Base-by-base conservation (phyloP, 768 basidiomycete species). In the Auricularia heimuer region DNA sequence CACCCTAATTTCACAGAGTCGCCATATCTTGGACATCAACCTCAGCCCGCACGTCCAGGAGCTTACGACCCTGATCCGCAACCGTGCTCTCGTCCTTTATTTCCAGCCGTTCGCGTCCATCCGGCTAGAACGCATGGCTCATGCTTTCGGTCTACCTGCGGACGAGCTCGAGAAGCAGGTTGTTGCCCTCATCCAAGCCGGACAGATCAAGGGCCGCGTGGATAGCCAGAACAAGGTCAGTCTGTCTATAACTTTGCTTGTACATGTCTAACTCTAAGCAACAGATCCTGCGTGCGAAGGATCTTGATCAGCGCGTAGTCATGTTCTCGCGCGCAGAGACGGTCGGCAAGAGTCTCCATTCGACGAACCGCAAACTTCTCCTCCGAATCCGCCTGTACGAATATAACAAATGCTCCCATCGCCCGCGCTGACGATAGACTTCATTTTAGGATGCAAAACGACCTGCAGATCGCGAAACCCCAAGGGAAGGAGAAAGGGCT, bases 41-140 rank as follows among this genome's bases (percentile, higher is more conserved):
- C 82, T 97, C 18, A 77, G 80, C 4, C 72, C 78, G 3, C 94
- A 97, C 71, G 80, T 93, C 45, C 69, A 75, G 62, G 81, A 81
- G 11, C 78, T 98, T 61, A 83, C 83, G 44, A 81, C 80, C 69
- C 79, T 84, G 36, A 89, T 98, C 74, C 85, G 85, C 47, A 85
- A 88, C 68, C 86, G 85, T 66, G 88, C 92, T 0, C 80, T 98
- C 61, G 79, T 84, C n/a, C 83, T 93, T 61, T 98, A 95, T 76
- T 94, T 97, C 79, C 83, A 87, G 69, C 95, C 95, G 0, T 98
- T 94, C 74, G 82, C 89, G 34, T 85, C 90, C 8, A 92, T 97
- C 72, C 81, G 85, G 54, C 82, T 98, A 35, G 86, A 88, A 54
- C 83, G 88, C 42, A 95, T 97, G 92, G 86, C 89, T 44, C 73